Conservation (phyloP, 495 filamentous ascomycete genomes). For the Penicillium taxi region DNA sequence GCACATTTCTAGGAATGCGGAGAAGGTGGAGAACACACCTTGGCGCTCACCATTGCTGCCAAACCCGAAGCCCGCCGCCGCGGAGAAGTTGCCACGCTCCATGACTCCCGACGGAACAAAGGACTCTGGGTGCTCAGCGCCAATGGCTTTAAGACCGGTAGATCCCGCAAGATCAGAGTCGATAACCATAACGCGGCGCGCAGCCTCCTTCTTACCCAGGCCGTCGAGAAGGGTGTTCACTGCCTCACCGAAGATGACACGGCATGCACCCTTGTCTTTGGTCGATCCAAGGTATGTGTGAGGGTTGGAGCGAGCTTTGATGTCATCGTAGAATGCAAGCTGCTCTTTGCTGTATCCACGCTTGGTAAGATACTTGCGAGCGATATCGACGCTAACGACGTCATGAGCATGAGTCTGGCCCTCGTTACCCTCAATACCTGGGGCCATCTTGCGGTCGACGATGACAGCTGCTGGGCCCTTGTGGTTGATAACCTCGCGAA, state of each 20-base stretch:
- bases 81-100: conserved; percentile 37
- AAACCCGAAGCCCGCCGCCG: conserved; percentile 34
- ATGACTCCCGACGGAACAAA: conserved; percentile 33
- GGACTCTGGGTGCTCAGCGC: conserved; percentile 26
- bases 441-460: conserved; percentile 29
- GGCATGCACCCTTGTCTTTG: conserved; percentile 31
- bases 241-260: conserved; percentile 32
- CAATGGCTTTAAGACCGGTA: conserved; percentile 33
- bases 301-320: conserved; percentile 30
- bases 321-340: conserved; percentile 34
- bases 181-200: conserved; percentile 36
- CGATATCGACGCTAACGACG: conserved; percentile 31
- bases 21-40: conserved; percentile 37
- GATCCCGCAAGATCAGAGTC: conserved; percentile 36
- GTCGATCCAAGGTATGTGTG: conserved; percentile 27
- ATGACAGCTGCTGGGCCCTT: conserved; percentile 31
- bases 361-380: conserved; percentile 34
- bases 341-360: conserved; percentile 28
- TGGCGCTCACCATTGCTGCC: conserved; percentile 32
- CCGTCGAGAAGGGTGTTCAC: conserved; percentile 31
- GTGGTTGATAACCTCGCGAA: conserved; percentile 25
- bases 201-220: conserved; percentile 31
- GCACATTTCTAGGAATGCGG: conserved; percentile 36
- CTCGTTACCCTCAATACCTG: conserved; percentile 30
- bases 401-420: conserved; percentile 31